These are phyloP conservation scores for Penicillium sclerotigenum DNA, from an alignment of 2,329 filamentous ascomycete genomes.

Conservation along the genomic window DNA sequence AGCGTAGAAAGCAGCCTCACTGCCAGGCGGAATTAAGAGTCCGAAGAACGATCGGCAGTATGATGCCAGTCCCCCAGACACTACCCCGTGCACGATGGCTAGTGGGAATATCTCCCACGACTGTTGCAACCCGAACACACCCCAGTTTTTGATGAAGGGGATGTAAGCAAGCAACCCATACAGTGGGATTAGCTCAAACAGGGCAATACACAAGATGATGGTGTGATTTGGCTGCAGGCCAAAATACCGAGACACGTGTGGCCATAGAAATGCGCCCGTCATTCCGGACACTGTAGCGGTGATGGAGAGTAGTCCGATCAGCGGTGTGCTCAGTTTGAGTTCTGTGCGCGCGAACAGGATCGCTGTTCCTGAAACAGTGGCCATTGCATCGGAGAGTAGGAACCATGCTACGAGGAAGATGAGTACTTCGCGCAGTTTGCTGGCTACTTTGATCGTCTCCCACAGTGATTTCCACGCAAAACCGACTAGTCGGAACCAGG, in stretches of 20 bases:
- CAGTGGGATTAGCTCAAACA: constrained; percentile 87
- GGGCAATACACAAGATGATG: constrained; percentile 76
- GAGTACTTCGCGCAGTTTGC: constrained; percentile 68
- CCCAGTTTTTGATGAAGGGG: constrained; percentile 68
- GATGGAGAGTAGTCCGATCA: constrained; percentile 81
- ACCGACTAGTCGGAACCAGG: constrained; percentile 65
- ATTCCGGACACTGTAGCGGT: constrained; percentile 80
- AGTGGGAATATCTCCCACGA: constrained; percentile 92
- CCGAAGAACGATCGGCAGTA: constrained; percentile 87
- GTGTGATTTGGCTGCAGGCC: constrained; percentile 73
- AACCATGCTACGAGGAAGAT: constrained; percentile 88
- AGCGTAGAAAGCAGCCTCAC: constrained; percentile 88
- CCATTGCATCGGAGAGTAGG: constrained; percentile 82
- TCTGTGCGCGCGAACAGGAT: constrained; percentile 90
- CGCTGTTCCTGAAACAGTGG: constrained; percentile 85
- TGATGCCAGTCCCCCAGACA: constrained; percentile 77
- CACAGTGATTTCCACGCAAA: constrained; percentile 82
- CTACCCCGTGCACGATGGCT: constrained; percentile 79
- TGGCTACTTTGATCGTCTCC: constrained; percentile 69
- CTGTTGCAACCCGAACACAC: constrained; percentile 75
- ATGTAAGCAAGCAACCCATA: constrained; percentile 84
- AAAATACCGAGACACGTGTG: constrained; percentile 66
- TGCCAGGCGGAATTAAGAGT: constrained; percentile 83
- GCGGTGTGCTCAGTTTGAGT: constrained; percentile 76
- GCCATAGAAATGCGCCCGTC: constrained; percentile 80